Base-by-base conservation (phyloP, 208 protist species). In the Crithidia sp. region DNA sequence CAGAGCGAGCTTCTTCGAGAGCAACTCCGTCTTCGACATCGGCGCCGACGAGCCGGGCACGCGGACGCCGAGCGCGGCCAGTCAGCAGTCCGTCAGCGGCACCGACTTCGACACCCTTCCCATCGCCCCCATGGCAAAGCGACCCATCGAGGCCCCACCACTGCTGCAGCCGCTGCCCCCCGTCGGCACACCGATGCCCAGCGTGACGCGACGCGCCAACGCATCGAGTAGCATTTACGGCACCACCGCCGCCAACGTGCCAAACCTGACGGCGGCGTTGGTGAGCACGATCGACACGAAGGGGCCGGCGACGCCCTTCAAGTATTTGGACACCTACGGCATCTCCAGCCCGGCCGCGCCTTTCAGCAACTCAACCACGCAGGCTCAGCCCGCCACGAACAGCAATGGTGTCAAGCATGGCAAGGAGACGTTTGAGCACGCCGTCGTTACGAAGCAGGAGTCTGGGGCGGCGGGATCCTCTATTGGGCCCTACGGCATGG, bases 31-130 rank as follows among this genome's bases (percentile, higher is more conserved):
- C 19, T 79, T 79, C 54, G 74, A 73, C 52, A 73, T 79, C 60
- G 60, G 50, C 19, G 47, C 50, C 36, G 74, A 43, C n/a, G 74
- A 72, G 50, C 52, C 41, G 16, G 44, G 41, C 17, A 68, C 67
- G 45, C 65, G 44, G 59, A 64, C 74, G n/a, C 67, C 74, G 7
- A 72, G 59, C 63, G 61, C 13, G 53, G 45, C 67, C 12, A 79
- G 74, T 57, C 74, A 62, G 66, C 74, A 62, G 67, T 73, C 74
- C 13, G 59, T 72, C 39, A 79, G 74, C 67, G 74, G 74, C 4
- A 61, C 74, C 39, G 74, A 79, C 60, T 79, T 79, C 52, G 67
- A 79, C 45, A 73, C 67, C 7, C n/a, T 79, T 49, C 60, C 74
- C 3, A 79, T 79, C 10, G 59, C 61, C 37, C 74, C 60, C 12